Conservation (phyloP, 2,329 filamentous ascomycete genomes). For the Cercospora sp. region DNA sequence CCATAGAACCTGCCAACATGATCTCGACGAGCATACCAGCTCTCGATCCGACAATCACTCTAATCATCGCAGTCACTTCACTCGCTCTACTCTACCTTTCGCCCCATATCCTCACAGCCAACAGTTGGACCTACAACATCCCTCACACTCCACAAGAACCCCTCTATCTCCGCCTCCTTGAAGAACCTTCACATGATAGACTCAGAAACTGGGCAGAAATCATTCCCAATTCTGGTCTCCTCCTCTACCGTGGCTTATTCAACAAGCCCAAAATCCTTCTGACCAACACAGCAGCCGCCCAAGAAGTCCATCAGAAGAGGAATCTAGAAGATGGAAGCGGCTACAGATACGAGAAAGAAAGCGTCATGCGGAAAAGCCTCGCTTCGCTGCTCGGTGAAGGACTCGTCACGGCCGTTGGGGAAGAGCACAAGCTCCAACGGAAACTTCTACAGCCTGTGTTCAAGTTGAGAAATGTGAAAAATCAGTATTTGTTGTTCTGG, state of each 20-base stretch:
- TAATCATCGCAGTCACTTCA: background rate
- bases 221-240: constrained; percentile 14
- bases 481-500: background rate
- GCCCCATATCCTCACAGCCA: background rate
- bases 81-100: background rate
- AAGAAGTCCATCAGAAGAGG: constrained; percentile 4
- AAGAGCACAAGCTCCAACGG: background rate
- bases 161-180: background rate
- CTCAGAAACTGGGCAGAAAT: background rate
- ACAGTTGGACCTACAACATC: background rate
- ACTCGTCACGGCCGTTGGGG: constrained; percentile 18
- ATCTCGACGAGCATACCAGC: background rate
- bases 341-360: constrained; percentile 15
- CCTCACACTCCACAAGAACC: background rate
- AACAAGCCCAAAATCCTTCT: constrained; percentile 13
- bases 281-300: constrained; percentile 3
- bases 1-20: background rate
- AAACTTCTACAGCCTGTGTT: background rate
- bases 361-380: constrained; percentile 8
- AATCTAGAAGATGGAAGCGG: background rate
- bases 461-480: background rate
- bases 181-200: background rate
- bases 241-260: constrained; percentile 17
- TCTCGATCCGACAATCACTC: background rate
- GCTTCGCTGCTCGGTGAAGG: constrained; percentile 18